phyloP scores from a whole-genome alignment of 805 yeast species.

The Candida germanica region DNA sequence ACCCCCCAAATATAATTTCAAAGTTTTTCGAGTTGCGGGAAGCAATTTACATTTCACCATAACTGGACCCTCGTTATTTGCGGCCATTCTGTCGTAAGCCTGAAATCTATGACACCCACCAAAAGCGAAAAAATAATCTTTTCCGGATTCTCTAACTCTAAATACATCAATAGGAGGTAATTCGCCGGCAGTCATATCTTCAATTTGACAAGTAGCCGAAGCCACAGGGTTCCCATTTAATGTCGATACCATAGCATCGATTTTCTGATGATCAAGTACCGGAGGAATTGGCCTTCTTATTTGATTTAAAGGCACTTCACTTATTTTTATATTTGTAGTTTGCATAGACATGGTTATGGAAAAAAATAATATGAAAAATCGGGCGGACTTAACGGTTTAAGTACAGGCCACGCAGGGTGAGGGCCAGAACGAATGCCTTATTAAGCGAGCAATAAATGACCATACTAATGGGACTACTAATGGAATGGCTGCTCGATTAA shows the following conservation, averaged over 20 bases:
- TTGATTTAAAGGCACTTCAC: slow-evolving; percentile 60
- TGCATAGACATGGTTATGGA: slow-evolving; percentile 63
- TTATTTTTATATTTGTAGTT: slow-evolving; percentile 51
- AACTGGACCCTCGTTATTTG: slow-evolving; percentile 29
- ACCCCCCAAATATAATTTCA: slow-evolving; percentile 68
- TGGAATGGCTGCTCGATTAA: no score
- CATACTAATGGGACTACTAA: no score
- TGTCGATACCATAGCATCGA: slow-evolving; percentile 75
- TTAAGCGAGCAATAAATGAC: no score
- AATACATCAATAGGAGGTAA: slow-evolving; percentile 82
- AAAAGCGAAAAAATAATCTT: slow-evolving; percentile 69
- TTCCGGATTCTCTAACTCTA: slow-evolving; percentile 60
- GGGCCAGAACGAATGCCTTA: no score
- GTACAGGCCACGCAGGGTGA: no score
- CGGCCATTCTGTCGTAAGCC: slow-evolving; percentile 63
- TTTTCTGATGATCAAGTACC: slow-evolving; percentile 69
- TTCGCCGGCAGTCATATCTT: slow-evolving; percentile 54
- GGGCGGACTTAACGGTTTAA: no score
- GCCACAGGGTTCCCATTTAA: slow-evolving; percentile 61
- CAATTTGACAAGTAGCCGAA: slow-evolving; percentile 56
- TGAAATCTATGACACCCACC: slow-evolving; percentile 92
- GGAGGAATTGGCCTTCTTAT: slow-evolving; percentile 85
- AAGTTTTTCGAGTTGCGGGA: slow-evolving; percentile 71
- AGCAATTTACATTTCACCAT: slow-evolving; percentile 67
- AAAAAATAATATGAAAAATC: background rate